phyloP scores from a whole-genome alignment of 2,329 filamentous ascomycete species.

The Colletotrichum agaves region DNA sequence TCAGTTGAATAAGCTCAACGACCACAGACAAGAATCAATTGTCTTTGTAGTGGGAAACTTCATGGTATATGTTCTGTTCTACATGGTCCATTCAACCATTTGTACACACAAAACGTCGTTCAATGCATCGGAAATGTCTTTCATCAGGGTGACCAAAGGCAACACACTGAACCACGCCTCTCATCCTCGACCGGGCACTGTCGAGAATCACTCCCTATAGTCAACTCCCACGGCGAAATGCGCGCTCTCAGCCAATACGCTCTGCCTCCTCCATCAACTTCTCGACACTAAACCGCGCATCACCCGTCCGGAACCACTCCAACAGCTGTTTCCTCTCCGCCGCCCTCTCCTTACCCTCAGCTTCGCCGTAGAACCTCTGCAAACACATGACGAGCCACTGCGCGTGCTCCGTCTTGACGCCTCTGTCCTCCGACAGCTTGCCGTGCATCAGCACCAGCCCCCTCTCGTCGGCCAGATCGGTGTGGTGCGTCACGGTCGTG shows the following conservation, averaged over 20 bases:
- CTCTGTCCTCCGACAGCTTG: constrained; percentile 80
- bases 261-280: constrained; percentile 90
- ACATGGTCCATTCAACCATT: constrained; percentile 18
- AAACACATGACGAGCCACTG: constrained; percentile 91
- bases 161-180: neutral
- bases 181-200: neutral
- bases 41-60: no score
- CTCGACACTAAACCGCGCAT: constrained; percentile 83
- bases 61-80: constrained; percentile 29
- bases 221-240: neutral
- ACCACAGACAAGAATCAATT: no score
- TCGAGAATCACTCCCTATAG: neutral
- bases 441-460: constrained; percentile 90
- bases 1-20: no score
- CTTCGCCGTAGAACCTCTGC: constrained; percentile 89
- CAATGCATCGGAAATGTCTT: neutral
- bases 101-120: constrained; percentile 14
- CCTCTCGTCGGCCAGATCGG: constrained; percentile 79
- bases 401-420: constrained; percentile 83
- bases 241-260: constrained; percentile 66
- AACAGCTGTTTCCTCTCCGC: constrained; percentile 76
- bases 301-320: constrained; percentile 84
- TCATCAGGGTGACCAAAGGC: neutral
- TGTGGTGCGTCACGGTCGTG: constrained; percentile 92
- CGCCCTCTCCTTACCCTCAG: constrained; percentile 66